A percentile compares a stretch with the other conserved stretches of the same genome.
These are phyloP conservation scores for Aquilaria malaccensis DNA, from an alignment of 345 rosid genomes.

Conservation along the genomic window DNA sequence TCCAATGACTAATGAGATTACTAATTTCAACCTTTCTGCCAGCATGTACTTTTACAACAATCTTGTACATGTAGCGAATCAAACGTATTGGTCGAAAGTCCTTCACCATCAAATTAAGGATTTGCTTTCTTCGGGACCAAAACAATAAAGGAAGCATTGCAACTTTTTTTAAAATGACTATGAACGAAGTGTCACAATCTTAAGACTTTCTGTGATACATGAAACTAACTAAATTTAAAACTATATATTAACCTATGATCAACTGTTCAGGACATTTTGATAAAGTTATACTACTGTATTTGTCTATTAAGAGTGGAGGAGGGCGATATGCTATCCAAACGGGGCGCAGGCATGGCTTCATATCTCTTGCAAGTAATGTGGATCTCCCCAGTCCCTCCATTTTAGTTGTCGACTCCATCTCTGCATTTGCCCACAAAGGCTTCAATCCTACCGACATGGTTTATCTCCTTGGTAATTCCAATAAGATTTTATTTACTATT, in stretches of 20 bases:
- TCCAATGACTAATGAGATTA: too few relatives aligned
- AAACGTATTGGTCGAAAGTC: too few relatives aligned
- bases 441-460: conserved; percentile 34
- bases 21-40: too few relatives aligned
- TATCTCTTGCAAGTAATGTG: conserved; percentile 32
- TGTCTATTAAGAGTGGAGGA: conserved; percentile 29
- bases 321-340: conserved; percentile 45
- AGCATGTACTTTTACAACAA: too few relatives aligned
- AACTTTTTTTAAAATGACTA: background rate
- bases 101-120: too few relatives aligned
- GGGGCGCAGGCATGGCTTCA: conserved; percentile 56
- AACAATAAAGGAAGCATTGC: too few relatives aligned
- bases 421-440: conserved; percentile 29
- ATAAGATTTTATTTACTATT: background rate
- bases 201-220: background rate
- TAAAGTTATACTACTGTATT: background rate
- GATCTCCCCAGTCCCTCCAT: conserved; percentile 39
- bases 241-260: background rate
- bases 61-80: too few relatives aligned
- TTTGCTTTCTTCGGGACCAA: too few relatives aligned
- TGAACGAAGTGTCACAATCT: background rate
- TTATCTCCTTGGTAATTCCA: conserved; percentile 39
- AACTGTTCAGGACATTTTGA: background rate
- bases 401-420: conserved; percentile 36
- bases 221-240: background rate